phyloP scores from a whole-genome alignment of 1,139 yeast species.

The Geotrichum histeridarum region DNA sequence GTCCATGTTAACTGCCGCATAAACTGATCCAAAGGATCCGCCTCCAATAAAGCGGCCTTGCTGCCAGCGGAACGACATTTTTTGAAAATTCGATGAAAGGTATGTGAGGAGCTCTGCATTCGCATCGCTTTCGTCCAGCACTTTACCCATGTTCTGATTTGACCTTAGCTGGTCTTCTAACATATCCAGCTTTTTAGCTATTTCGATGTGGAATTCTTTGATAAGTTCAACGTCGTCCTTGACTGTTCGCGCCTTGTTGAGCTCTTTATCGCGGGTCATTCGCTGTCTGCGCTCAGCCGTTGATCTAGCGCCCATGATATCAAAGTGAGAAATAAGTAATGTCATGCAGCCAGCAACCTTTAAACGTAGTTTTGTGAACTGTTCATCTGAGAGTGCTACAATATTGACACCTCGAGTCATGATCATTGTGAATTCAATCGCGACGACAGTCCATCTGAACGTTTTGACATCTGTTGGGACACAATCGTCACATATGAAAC shows the following conservation, averaged over 20 bases:
- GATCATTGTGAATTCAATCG: slow-evolving; percentile 93
- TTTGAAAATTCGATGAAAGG: slow-evolving; percentile 83
- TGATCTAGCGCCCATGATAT: slow-evolving; percentile 96
- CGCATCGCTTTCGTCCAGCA: slow-evolving; percentile 77
- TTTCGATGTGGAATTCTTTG: slow-evolving; percentile 52
- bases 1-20: slow-evolving; percentile 85
- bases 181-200: slow-evolving; percentile 53
- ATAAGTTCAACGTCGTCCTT: slow-evolving; percentile 58
- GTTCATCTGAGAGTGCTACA: slow-evolving; percentile 70
- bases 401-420: slow-evolving; percentile 90
- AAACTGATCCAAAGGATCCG: slow-evolving; percentile 93
- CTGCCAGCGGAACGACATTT: slow-evolving; percentile 94
- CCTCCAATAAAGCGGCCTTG: slow-evolving; percentile 92
- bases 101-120: slow-evolving; percentile 84
- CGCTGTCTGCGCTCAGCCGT: slow-evolving; percentile 55
- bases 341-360: slow-evolving; percentile 96
- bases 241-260: slow-evolving; percentile 21
- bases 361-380: slow-evolving; percentile 63
- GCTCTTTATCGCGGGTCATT: slow-evolving; percentile 20
- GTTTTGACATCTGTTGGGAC: slow-evolving; percentile 86
- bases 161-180: slow-evolving; percentile 52
- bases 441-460: slow-evolving; percentile 92
- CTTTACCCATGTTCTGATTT: slow-evolving; percentile 70
- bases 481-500: slow-evolving; percentile 91
- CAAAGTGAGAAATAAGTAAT: slow-evolving; percentile 86